These are phyloP conservation scores for Globisporangium okanoganense DNA, from an alignment of 352 stramenopile genomes.

Conservation along the genomic window DNA sequence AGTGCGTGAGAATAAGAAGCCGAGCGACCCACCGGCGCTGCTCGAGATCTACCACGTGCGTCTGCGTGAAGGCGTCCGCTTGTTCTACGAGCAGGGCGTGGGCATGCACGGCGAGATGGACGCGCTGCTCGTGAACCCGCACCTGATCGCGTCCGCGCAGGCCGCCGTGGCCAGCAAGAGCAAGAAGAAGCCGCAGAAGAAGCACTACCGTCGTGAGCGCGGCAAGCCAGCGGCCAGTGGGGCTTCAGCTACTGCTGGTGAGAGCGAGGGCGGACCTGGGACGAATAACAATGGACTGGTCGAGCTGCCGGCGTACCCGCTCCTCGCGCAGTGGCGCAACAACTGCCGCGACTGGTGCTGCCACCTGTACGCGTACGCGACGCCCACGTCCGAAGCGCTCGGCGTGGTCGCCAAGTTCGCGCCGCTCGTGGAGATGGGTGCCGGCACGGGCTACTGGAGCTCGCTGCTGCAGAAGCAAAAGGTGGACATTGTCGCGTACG, in stretches of 20 bases:
- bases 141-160: slow-evolving; percentile 13
- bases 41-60: slow-evolving; percentile 57
- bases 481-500: slow-evolving; percentile 76
- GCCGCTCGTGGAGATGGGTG: slow-evolving; percentile 85
- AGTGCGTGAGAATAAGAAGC: slow-evolving; percentile 20
- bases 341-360: slow-evolving; percentile 77
- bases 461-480: slow-evolving; percentile 55
- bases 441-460: slow-evolving; percentile 89
- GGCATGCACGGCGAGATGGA: slow-evolving; percentile 83
- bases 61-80: slow-evolving; percentile 56
- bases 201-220: slow-evolving; percentile 52
- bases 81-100: slow-evolving; percentile 79
- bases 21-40: slow-evolving; percentile 24
- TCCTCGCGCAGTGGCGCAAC: slow-evolving; percentile 71
- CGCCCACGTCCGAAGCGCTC: slow-evolving; percentile 52
- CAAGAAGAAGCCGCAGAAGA: slow-evolving; percentile 67
- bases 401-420: slow-evolving; percentile 41
- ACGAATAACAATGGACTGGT: slow-evolving; percentile 20
- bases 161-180: slow-evolving; percentile 26
- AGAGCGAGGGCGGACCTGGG: neutral
- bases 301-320: slow-evolving; percentile 59
- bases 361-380: slow-evolving; percentile 72
- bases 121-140: slow-evolving; percentile 44
- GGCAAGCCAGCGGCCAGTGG: slow-evolving; percentile 18
- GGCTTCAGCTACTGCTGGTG: neutral